Base-by-base conservation (phyloP, 768 basidiomycete species). In the Imleria badia region DNA sequence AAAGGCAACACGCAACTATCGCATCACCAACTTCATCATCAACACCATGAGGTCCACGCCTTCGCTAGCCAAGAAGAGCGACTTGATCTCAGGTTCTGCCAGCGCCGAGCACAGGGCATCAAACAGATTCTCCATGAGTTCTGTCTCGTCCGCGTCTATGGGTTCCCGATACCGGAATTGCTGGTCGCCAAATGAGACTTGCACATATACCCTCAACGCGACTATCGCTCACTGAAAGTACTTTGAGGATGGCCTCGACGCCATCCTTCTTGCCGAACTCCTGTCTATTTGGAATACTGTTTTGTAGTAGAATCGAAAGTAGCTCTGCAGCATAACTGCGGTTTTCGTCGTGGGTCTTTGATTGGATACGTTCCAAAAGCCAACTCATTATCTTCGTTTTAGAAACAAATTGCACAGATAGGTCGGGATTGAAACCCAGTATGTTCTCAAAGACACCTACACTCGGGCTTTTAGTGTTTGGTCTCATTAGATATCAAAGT, bases 61-160 rank as follows among this genome's bases (percentile, higher is more conserved):
- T 70, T 99, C 97, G 19, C 87, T 87, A 11, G 85, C 82, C n/a
- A 94, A 73, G 73, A 99, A 98, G 5, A 85, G 72, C 17, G 79
- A 70, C 72, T 98, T 98, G 67, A 89, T 83, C 44, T 84, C 76
- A 14, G 85, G 77, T 70, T 96, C 94, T 33, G 77, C 82, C 22
- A 98, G 76, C 0, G 87, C 81, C 1, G 94, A 95, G 67, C 97
- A 98, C 22, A 99, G 72, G 0, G 86, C 72, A 67, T 98, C 91
- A 66, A 98, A 98, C 5, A 93, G 65, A 70, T 99, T 98, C 68
- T 98, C 97, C 94, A 98, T 95, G 72, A 94, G 98, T 69, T 99
- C 97, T 6, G 84, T 78, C 73, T 99, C 97, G 58, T 98, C 97
- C 9, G 87, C 80, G 59, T 94, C 87, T 0, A 76, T 75, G 14